Base-by-base conservation (phyloP, 176 grass and related monocot species). In the Triticum dicoccoides region DNA sequence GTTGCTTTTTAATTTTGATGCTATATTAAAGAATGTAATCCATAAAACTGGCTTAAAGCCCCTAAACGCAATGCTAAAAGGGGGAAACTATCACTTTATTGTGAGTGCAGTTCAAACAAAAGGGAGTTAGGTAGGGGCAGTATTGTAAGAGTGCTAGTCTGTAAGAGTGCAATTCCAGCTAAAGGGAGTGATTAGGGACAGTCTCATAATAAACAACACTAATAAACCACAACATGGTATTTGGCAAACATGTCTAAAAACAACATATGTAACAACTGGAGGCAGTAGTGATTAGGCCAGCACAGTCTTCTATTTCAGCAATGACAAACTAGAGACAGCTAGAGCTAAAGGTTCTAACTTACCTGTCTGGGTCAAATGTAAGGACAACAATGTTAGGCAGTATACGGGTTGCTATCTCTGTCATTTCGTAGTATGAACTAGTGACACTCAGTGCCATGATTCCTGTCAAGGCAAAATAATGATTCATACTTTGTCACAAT, bases 391-490 rank as follows among this genome's bases (percentile, higher is more conserved):
- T 63, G 69, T 96, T 96, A 82, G 97, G 97, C 80, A 99, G 94
- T 76, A 99, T 90, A 45, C 97, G 92, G 82, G 94, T 99, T 62
- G 97, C 94, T 68, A 99, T 88, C 81, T 99, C 97, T 87, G 92
- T 93, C 92, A 99, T 96, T 80, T 99, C 97, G 21, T 99, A 99
- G 86, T 94, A 99, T 81, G 92, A 88, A 90, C 92, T 93, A 15
- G 97, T 99, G 77, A 94, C 94, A 80, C 85, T 96, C 65, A 99
- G 87, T 33, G 97, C 97, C 97, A 99, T 96, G 83, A 99, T 91
- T 84, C 97, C 97, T 99, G 85, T 35, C 79, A 99, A 44, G 81
- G 6, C 18, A 69, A 71, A 82, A 85, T 13, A 38, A 66, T 61
- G 62, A 56, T 81, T 69, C 34, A 87, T 62, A 79, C 17, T 79